Conservation (phyloP, 176 grass and related monocot species). For the Elymus sibiricus region DNA sequence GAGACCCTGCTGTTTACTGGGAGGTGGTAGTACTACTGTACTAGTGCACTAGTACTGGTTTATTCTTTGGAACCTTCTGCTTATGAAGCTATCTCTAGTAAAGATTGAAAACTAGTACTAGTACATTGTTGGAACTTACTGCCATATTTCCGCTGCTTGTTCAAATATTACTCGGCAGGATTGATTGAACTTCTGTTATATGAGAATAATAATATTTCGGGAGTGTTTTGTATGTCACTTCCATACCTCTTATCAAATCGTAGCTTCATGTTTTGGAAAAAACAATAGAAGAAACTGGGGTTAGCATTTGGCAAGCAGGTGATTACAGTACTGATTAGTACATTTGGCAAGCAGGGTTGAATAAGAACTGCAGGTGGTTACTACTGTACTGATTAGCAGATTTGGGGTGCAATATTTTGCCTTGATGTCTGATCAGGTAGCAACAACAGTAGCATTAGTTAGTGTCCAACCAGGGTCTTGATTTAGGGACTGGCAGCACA, state of each 20-base stretch:
- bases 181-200: too few species aligned
- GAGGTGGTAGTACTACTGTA: neutral
- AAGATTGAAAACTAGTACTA: neutral
- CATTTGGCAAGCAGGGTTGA: slow-evolving; percentile 11
- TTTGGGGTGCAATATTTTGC: neutral
- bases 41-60: neutral
- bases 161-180: too few species aligned
- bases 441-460: neutral
- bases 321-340: too few species aligned
- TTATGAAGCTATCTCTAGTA: slow-evolving; percentile 4
- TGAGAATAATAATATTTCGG: too few species aligned
- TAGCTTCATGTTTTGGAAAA: too few species aligned
- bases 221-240: too few species aligned
- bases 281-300: too few species aligned
- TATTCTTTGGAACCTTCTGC: slow-evolving; percentile 42
- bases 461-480: neutral
- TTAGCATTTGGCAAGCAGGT: slow-evolving; percentile 45
- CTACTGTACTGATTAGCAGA: slow-evolving; percentile 11
- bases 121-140: too few species aligned
- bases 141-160: too few species aligned
- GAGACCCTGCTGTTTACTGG: slow-evolving; percentile 25
- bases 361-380: neutral
- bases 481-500: neutral
- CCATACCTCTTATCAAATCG: too few species aligned
- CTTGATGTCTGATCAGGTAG: neutral